These are phyloP conservation scores for Sphagnurus paluster DNA, from an alignment of 1,284 basidiomycete genomes.

Conservation along the genomic window DNA sequence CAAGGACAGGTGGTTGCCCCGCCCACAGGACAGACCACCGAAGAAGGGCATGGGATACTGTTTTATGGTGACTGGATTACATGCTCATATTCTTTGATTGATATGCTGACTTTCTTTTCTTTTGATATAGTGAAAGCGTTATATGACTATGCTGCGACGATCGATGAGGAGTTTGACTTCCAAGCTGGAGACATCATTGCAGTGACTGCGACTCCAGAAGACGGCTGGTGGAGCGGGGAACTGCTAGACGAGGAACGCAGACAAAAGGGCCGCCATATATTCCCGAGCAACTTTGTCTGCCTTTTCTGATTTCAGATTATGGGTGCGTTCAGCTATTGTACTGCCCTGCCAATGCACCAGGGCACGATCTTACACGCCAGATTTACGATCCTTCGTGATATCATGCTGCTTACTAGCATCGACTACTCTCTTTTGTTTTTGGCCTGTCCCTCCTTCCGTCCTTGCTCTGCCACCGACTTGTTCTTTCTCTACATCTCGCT, in stretches of 20 bases:
- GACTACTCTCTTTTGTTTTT: no score
- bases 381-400: no score
- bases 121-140: conserved; percentile 76
- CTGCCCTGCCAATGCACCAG: no score
- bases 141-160: conserved; percentile 88
- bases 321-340: no score
- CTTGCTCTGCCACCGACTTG: no score
- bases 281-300: conserved; percentile 91
- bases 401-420: no score
- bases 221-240: conserved; percentile 93
- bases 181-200: conserved; percentile 91
- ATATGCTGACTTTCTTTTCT: conserved; percentile 2
- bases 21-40: conserved; percentile 67
- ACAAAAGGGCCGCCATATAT: conserved; percentile 78
- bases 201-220: conserved; percentile 87
- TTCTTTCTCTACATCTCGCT: no score
- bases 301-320: conserved; percentile 49
- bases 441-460: no score
- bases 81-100: conserved; percentile 1
- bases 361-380: no score
- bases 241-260: conserved; percentile 84
- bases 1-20: conserved; percentile 24
- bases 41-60: conserved; percentile 75
- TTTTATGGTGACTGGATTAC: conserved; percentile 70
- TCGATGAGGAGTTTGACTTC: conserved; percentile 90